phyloP scores from a whole-genome alignment of 495 filamentous ascomycete species.

The Ascodesmis nigricans region DNA sequence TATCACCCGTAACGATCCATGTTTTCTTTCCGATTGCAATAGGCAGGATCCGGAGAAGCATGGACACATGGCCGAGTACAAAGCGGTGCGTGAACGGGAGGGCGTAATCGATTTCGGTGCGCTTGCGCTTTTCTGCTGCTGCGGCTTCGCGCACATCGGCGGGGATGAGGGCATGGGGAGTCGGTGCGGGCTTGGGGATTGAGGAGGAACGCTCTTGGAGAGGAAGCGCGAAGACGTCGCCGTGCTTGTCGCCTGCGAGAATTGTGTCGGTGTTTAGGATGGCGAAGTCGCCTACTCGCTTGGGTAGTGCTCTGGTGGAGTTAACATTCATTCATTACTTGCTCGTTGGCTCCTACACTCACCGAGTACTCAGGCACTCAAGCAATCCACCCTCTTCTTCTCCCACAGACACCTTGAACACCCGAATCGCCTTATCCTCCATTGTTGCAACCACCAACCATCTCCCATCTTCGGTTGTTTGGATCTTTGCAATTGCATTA shows the following conservation, averaged over 20 bases:
- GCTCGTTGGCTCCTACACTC: conserved; percentile 17
- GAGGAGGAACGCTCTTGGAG: conserved; percentile 38
- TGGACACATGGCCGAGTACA: conserved; percentile 79
- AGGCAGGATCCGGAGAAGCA: conserved; percentile 53
- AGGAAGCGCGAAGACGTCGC: conserved; percentile 82
- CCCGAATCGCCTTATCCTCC: conserved; percentile 76
- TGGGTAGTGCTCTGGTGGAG: conserved; percentile 54
- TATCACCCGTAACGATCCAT: conserved; percentile 75
- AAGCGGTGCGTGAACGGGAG: conserved; percentile 46
- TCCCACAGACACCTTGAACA: conserved; percentile 48
- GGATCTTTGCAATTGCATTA: conserved; percentile 13
- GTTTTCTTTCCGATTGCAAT: conserved; percentile 23
- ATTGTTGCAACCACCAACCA: conserved; percentile 58
- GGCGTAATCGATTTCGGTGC: conserved; percentile 24
- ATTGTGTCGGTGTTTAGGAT: conserved; percentile 47
- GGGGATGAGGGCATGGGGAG: conserved; percentile 31
- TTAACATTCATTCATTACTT: not conserved
- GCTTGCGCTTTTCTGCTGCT: conserved; percentile 15
- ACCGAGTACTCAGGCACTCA: conserved; percentile 51
- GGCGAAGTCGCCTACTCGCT: conserved; percentile 54
- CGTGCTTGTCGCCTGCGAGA: conserved; percentile 77
- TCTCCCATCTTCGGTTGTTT: conserved; percentile 31
- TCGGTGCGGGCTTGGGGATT: conserved; percentile 25
- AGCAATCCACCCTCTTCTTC: conserved; percentile 39
- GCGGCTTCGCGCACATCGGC: conserved; percentile 7